Evolutionary conservation across 1,284 basidiomycete genomes (phyloP).

Genomic region (Papiliotrema flavescens): DNA sequence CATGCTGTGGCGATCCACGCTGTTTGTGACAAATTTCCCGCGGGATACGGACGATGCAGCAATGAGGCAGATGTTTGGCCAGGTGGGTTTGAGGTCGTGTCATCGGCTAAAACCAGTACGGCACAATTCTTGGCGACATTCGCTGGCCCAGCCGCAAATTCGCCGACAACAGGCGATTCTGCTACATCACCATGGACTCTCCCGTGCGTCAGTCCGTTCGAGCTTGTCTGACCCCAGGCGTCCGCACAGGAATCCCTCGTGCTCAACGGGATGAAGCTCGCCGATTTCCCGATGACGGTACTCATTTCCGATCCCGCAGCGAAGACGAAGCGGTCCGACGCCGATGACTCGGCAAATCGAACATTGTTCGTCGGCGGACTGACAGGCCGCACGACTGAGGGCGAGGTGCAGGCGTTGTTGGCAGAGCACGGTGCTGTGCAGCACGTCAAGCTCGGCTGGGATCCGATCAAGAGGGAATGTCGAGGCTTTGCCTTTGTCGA

Average conservation of each 20-base stretch:
- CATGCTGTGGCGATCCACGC: conserved; percentile 87
- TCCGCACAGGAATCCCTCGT: conserved; percentile 73
- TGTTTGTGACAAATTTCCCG: conserved; percentile 96
- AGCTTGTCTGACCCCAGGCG: conserved; percentile 49
- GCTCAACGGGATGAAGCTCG: conserved; percentile 65
- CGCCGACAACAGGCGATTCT: conserved; percentile 83
- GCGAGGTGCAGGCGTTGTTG: conserved; percentile 70
- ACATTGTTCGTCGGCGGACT: conserved; percentile 85
- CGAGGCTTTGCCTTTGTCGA: conserved; percentile 94
- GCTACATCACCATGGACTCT: conserved; percentile 85
- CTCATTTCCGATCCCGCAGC: conserved; percentile 85
- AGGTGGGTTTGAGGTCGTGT: conserved; percentile 53
- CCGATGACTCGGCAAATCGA: conserved; percentile 59
- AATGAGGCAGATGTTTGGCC: conserved; percentile 71
- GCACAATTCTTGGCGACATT: conserved; percentile 77
- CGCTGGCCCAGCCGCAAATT: conserved; percentile 98
- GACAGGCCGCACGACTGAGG: conserved; percentile 60
- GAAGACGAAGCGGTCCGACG: conserved; percentile 82
- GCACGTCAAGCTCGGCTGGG: conserved; percentile 71
- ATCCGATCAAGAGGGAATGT: conserved; percentile 61
- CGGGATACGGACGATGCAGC: conserved; percentile 74
- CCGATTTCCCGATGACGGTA: conserved; percentile 67
- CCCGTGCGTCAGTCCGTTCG: conserved; percentile 58
- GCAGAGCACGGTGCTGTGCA: conserved; percentile 82
- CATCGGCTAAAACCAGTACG: conserved; percentile 59